Conservation (phyloP, 139 green algal genomes). For the Chlorella sp. region DNA sequence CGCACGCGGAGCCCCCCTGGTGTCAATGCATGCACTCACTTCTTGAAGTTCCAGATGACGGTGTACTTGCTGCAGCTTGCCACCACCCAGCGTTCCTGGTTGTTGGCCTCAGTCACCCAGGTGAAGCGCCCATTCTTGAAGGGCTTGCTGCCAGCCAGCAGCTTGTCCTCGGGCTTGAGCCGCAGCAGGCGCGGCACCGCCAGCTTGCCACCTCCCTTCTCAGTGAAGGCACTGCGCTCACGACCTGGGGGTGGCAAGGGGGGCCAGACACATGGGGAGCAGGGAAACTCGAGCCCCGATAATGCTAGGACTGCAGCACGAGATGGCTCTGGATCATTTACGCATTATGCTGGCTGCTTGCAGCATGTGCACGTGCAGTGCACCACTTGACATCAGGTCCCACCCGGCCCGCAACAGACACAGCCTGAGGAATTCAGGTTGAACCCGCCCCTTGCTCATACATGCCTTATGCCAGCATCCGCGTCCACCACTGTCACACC, state of each 20-base stretch:
- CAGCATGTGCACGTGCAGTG: too few relatives aligned
- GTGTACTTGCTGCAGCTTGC: conserved; percentile 69
- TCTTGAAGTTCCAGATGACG: conserved; percentile 26
- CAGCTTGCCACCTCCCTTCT: conserved; percentile 48
- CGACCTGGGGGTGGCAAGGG: conserved; percentile 3
- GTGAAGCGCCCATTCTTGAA: conserved; percentile 42
- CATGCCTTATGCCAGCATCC: background rate
- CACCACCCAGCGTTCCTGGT: conserved; percentile 80
- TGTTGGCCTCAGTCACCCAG: conserved; percentile 72
- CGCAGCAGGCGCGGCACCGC: conserved; percentile 78
- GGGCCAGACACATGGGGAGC: background rate
- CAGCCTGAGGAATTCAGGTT: too few relatives aligned
- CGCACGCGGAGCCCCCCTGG: background rate
- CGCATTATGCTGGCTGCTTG: too few relatives aligned
- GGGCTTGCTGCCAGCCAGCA: conserved; percentile 1
- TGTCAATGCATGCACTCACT: background rate
- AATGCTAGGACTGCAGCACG: too few relatives aligned
- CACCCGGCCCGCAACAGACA: too few relatives aligned
- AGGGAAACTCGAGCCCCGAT: too few relatives aligned
- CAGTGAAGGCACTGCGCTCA: conserved; percentile 64
- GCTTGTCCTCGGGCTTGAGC: conserved; percentile 69
- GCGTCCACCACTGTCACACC: background rate
- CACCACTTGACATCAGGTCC: too few relatives aligned
- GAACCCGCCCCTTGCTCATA: too few relatives aligned
- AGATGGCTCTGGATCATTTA: too few relatives aligned